A percentile compares a stretch with the other conserved stretches of the same genome.
These are phyloP conservation scores for Boletus rufocinnamomeus DNA, from an alignment of 768 basidiomycete species.

Conservation along the genomic window DNA sequence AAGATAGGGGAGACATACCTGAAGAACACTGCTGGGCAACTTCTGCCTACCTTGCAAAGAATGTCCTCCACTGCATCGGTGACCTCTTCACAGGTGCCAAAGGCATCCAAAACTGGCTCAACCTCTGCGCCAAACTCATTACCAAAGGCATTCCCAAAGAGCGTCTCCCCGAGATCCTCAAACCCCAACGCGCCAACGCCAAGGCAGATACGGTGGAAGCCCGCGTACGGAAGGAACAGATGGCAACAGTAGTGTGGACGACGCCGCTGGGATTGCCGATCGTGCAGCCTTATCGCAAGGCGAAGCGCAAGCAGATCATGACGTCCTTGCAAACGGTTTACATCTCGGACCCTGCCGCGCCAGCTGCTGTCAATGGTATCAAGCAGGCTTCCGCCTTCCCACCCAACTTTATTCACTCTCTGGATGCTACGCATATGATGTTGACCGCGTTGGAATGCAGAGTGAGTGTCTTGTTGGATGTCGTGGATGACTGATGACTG, in stretches of 20 bases:
- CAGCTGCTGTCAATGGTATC: conserved; percentile 73
- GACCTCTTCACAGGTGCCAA: conserved; percentile 94
- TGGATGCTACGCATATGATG: conserved; percentile 99
- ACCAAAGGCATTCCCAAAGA: conserved; percentile 81
- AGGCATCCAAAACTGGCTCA: conserved; percentile 90
- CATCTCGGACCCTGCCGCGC: conserved; percentile 82
- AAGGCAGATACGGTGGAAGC: conserved; percentile 30
- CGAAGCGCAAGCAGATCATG: conserved; percentile 76
- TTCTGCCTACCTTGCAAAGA: conserved; percentile 77
- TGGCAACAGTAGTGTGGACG: conserved; percentile 96
- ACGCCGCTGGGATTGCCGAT: conserved; percentile 94
- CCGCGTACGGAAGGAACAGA: conserved; percentile 79
- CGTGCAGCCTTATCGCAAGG: conserved; percentile 93
- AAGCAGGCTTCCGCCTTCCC: conserved; percentile 98
- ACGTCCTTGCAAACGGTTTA: conserved; percentile 85
- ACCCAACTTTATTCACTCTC: conserved; percentile 96
- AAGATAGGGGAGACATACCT: conserved; percentile 69
- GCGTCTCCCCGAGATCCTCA: conserved; percentile 51
- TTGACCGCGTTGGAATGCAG: conserved; percentile 88
- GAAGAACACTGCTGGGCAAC: conserved; percentile 72
- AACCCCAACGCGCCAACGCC: conserved; percentile 11
- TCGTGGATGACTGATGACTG: background rate
- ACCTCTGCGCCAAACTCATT: conserved; percentile 78
- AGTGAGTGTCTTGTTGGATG: conserved; percentile 43
- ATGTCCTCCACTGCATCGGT: conserved; percentile 81